These are phyloP conservation scores for Cryphonectria carpinicola DNA, from an alignment of 2,329 filamentous ascomycete genomes.

Conservation along the genomic window DNA sequence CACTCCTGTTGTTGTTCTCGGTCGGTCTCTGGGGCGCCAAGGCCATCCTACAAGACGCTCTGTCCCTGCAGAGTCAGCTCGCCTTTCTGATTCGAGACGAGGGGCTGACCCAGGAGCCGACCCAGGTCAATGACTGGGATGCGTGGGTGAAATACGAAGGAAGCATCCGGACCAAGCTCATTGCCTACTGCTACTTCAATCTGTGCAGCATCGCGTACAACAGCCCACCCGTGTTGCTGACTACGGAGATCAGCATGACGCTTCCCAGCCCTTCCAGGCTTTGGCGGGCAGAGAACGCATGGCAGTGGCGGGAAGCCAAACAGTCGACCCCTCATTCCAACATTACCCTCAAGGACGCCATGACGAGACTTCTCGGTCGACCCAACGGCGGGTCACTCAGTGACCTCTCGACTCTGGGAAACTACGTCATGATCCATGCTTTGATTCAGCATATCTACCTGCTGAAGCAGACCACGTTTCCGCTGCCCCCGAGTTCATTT, in stretches of 20 bases:
- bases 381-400: constrained; percentile 51
- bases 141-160: constrained; percentile 63
- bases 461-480: constrained; percentile 64
- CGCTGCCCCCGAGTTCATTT: constrained; percentile 10
- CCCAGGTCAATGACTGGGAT: constrained; percentile 59
- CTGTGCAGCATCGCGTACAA: constrained; percentile 66
- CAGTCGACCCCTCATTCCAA: constrained; percentile 55
- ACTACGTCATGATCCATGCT: constrained; percentile 73
- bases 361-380: constrained; percentile 59
- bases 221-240: constrained; percentile 61
- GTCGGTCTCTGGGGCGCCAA: constrained; percentile 66
- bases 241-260: constrained; percentile 60
- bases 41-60: constrained; percentile 61
- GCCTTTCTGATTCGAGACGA: constrained; percentile 63
- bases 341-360: constrained; percentile 60
- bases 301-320: constrained; percentile 64
- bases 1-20: constrained; percentile 63
- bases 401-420: constrained; percentile 64
- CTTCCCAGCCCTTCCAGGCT: constrained; percentile 59
- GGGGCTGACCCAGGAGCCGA: constrained; percentile 54
- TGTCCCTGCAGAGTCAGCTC: constrained; percentile 62
- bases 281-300: constrained; percentile 60
- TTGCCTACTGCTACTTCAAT: constrained; percentile 66
- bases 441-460: constrained; percentile 74
- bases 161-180: constrained; percentile 61